A percentile compares a stretch with the other conserved stretches of the same genome.
phyloP scores from a whole-genome alignment of 306 rosid species.

The Oxytropis ochrocephala region DNA sequence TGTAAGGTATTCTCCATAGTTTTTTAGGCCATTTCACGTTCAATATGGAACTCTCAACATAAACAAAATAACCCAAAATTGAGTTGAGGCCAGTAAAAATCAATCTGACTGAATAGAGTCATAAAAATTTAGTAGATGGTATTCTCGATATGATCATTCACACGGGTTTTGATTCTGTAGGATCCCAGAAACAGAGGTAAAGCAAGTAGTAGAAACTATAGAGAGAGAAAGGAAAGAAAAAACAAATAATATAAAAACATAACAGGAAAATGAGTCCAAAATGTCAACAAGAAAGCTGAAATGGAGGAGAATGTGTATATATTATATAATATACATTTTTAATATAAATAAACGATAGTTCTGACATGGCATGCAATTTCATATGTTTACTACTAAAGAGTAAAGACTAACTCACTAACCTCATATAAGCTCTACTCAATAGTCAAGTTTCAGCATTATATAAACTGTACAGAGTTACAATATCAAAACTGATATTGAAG shows the following conservation, averaged over 20 bases:
- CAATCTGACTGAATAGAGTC: constrained; percentile 2
- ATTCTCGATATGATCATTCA: not conserved
- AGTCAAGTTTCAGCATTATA: constrained; percentile 5
- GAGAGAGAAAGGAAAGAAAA: not conserved
- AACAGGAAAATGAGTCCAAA: constrained; percentile 14
- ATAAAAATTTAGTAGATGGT: not conserved
- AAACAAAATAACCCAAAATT: not conserved
- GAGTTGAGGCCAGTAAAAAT: constrained; percentile 3
- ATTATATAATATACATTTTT: not conserved
- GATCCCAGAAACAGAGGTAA: not conserved
- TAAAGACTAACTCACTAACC: constrained; percentile 4
- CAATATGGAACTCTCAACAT: not conserved
- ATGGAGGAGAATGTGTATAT: not conserved
- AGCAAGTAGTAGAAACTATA: not conserved
- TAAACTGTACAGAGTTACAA: not conserved
- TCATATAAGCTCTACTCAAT: not conserved
- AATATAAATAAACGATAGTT: not conserved
- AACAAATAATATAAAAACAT: constrained; percentile 2
- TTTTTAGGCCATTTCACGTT: no score
- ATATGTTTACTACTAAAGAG: not conserved
- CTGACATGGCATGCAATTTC: constrained; percentile 5
- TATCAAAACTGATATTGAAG: not conserved
- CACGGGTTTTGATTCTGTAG: not conserved
- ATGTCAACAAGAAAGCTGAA: not conserved
- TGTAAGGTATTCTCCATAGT: no score